Base-by-base conservation (phyloP, 106 monocot genomes). In the Platanthera guangdongensis region DNA sequence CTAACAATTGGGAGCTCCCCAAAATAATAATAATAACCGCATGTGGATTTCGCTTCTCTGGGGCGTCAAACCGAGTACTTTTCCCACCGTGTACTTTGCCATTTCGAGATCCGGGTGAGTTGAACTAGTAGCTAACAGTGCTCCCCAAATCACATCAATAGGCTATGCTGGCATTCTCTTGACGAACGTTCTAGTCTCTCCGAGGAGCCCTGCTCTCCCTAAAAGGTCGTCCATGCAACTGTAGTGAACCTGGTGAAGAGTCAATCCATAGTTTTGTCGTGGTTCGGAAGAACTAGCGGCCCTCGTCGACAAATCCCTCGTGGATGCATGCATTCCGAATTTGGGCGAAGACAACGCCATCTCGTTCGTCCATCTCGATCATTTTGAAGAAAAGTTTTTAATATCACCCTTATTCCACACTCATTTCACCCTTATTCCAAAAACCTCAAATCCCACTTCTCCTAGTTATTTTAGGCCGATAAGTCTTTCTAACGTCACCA, bases 201-300 rank as follows among this genome's bases (percentile, higher is more conserved):
- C 76, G 28, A 88, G 74, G 30, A 57, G 83, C 18, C 90, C 93
- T 6, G 90, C 86, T 55, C 88, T 78, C 16, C 86, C 88, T 19
- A 87, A 81, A 39, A 93, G 83, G 57, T 93, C 89, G 39, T 88
- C 88, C 77, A 93, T 88, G 81, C 93, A 93, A 18, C 89, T 86
- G 28, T 90, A 88, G 57, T 93, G 93, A 78, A 90, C 84, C n/a
- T 77, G 71, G 49, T 77, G 81, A 54, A 90, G 90, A 47, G 64
- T 51, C 39, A 94, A 84, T 47, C 75, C 60, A 53, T 78, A 85
- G n/a, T 80, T 46, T 28, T 0, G 72, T 45, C 93, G 86, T 94
- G 21, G 22, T 47, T 11, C 76, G 52, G 52, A 88, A 94, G 28
- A 83, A 69, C 32, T 45, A 5, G 14, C 57, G 48, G 47, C 93